Base-by-base conservation (phyloP, 108 stramenopile genomes). In the Discostella pseudostelligera region DNA sequence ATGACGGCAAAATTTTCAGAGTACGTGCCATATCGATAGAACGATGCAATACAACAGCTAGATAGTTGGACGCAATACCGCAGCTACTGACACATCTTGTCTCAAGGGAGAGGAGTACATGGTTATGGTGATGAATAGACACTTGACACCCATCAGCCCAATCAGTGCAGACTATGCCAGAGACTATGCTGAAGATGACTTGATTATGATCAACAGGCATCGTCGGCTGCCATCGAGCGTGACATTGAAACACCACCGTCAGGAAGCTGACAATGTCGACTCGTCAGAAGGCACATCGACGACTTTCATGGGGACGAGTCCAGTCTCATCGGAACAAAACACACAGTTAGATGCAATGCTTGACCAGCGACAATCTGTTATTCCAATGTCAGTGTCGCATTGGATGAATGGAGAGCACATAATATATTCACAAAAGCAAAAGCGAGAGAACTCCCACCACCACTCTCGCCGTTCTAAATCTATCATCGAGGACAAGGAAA, bases 241-340 rank as follows among this genome's bases (percentile, higher is more conserved):
- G 53, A 25, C 32, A 54, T 35, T 54, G 26, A 54, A 54, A 35
- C 53, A 54, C 26, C 12, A 54, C n/a, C 13, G 0, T 9, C 55
- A 35, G 0, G 55, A 19, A 4, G 32, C 37, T 20, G 32, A 32
- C 32, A 56, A 16, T 17, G 9, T 20, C 6, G 32, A 19, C 16
- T 39, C 55, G 14, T 56, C 55, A 37, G 37, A 36, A 39, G 55
- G 32, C 16, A 56, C 55, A 0, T 11, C 28, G 14, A 25, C 55
- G 32, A 56, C 55, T 6, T 56, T n/a, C 14, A 39, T 56, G n/a
- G 55, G 9, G 55, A 56, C 55, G n/a, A 56, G 55, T 39, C 55
- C 55, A 19, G 8, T 37, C 5, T 39, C 37, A 4, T 25, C 55
- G 1, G 55, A 56, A 3, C 55, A 56, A 56, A 19, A 56, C 0